Evolutionary conservation across 495 filamentous ascomycete genomes (phyloP), one percentile per base, ranked within the genome.

Genomic region (Extremus antarcticus): DNA sequence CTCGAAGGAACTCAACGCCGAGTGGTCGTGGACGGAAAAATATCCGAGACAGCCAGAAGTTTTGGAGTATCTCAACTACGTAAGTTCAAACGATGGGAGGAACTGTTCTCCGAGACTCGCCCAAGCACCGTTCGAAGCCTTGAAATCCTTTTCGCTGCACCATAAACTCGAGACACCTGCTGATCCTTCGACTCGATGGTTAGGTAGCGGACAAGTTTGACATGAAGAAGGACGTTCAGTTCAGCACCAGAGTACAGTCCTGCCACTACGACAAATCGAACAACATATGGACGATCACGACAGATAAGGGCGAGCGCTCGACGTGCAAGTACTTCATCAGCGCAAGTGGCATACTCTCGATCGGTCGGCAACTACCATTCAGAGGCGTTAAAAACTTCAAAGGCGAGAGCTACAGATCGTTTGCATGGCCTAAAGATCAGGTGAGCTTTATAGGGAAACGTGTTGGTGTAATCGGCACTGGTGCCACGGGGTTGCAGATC

Each of bases 381-480:
- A 60, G 65, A 21, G 78, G 78, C 3, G 58, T 81, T 7, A 68
- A 73, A 0, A 69, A 67, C 0, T 84, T 76, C 70, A 65, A 72
- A 17, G 78, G 81, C 2, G 35, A 61, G 2, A 65, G 78, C 2
- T 65, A 78, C 54, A 79, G 83, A 50, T 71, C 78, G 0, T 74
- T 76, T 1, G 71, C 74, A 60, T 84, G 81, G 81, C 80, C 79
- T 0, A 68, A 76, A 11, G 62, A 72, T 2, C 61, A 63, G 4
- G 66, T 80, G 29, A 66, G 76, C 51, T 62, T 78, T 2, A 64
- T 58, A 15, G 69, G 67, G 25, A 83, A 84, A 59, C 66, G 70
- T 3, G 63, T 69, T 24, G 80, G 75, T 2, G 65, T 83, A 25
- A 74, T 84, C 17, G 81, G 81, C 9, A 82, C 81, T 0, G 81